Percentiles rank a stretch among this genome's conserved stretches.
Conservation (phyloP, 164 flowering plant species). For the Magnolia officinalis region DNA sequence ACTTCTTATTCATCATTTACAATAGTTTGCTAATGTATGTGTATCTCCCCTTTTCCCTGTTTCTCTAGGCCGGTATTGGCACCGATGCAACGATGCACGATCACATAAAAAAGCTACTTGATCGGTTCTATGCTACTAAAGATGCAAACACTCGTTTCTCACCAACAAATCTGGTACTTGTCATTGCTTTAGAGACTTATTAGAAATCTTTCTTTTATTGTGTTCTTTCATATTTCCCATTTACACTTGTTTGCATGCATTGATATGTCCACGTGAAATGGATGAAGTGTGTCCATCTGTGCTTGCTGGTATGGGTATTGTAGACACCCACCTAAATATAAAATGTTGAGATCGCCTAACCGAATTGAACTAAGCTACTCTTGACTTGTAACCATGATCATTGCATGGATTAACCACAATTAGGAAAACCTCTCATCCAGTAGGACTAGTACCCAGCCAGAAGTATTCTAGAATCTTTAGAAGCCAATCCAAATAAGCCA, state of each 20-base stretch:
- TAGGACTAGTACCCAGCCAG: no score
- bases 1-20: neutral
- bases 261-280: neutral
- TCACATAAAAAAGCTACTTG: conserved; percentile 94
- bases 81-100: conserved; percentile 99
- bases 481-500: no score
- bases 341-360: no score
- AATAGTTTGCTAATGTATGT: neutral
- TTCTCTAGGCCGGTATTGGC: conserved; percentile 85
- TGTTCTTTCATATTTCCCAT: neutral
- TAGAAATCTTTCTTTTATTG: neutral
- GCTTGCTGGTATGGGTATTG: neutral
- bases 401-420: no score
- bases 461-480: no score
- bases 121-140: conserved; percentile 92
- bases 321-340: neutral
- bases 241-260: neutral
- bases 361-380: no score
- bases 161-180: conserved; percentile 76
- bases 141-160: conserved; percentile 80
- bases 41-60: conserved; percentile 9
- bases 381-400: no score
- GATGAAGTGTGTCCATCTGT: neutral
- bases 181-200: no score
- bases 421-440: no score